Conservation (phyloP, 257 asterid genomes). For the Nicotiana noctiflora region DNA sequence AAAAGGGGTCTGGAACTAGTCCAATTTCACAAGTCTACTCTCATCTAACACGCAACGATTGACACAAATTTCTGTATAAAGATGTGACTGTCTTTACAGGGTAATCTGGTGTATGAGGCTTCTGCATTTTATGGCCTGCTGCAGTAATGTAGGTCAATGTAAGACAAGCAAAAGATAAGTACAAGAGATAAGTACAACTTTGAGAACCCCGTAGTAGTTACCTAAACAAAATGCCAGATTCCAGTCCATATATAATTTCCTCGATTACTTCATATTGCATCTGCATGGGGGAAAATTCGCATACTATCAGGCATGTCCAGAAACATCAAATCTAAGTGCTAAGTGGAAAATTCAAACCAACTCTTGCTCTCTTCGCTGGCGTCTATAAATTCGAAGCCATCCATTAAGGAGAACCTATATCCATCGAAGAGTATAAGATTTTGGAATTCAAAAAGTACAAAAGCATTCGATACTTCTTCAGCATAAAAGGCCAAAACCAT, state of each 20-base stretch:
- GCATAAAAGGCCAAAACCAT: not conserved
- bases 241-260: conserved; percentile 89
- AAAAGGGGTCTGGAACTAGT: not conserved
- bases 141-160: not conserved
- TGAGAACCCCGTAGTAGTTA: conserved; percentile 10
- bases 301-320: conserved; percentile 10
- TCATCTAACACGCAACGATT: not conserved
- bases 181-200: not conserved
- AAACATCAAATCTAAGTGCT: not conserved
- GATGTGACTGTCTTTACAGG: not conserved
- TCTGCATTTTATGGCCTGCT: not conserved
- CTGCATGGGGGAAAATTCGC: conserved; percentile 40
- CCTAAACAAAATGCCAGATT: conserved; percentile 97
- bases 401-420: conserved; percentile 82
- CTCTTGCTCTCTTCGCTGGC: conserved; percentile 91
- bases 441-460: not conserved
- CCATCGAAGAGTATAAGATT: conserved; percentile 11
- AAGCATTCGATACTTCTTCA: not conserved
- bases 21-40: not conserved
- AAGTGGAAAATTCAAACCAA: conserved; percentile 43
- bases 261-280: conserved; percentile 95
- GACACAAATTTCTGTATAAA: not conserved
- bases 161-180: not conserved
- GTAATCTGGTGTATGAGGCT: not conserved
- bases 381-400: conserved; percentile 85